A percentile compares a stretch with the other conserved stretches of the same genome.
phyloP scores from a whole-genome alignment of 2,329 filamentous ascomycete species.

The Diplocarpon rosae region DNA sequence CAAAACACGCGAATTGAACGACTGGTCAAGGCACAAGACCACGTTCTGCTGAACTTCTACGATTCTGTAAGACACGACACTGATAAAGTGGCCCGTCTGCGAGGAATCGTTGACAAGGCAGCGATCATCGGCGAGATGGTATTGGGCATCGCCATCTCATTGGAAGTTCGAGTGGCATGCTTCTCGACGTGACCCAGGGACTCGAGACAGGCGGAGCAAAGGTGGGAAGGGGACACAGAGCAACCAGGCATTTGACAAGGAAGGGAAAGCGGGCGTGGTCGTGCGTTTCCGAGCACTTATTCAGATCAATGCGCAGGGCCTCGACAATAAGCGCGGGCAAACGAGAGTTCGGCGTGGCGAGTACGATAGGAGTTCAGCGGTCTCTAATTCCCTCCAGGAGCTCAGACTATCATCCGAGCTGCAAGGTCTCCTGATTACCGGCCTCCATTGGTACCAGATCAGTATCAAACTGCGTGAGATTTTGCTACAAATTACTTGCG shows the following conservation, averaged over 20 bases:
- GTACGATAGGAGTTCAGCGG: conserved; percentile 5
- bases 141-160: conserved; percentile 5
- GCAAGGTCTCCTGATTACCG: too few relatives aligned
- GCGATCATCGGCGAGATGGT: conserved; percentile 6
- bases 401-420: conserved; percentile 2
- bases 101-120: conserved; percentile 1
- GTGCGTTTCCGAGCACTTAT: conserved; percentile 6
- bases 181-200: conserved; percentile 2
- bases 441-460: too few relatives aligned
- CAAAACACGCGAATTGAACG: conserved; percentile 5
- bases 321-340: background rate
- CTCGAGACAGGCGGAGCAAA: conserved; percentile 3
- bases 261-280: conserved; percentile 2
- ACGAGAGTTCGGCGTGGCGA: conserved; percentile 1
- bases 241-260: conserved; percentile 3
- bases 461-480: too few relatives aligned
- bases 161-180: conserved; percentile 8
- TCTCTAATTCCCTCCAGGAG: conserved; percentile 2
- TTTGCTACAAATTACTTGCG: too few relatives aligned
- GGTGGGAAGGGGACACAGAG: background rate
- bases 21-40: background rate
- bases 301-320: conserved; percentile 1
- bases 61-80: background rate
- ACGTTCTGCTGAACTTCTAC: conserved; percentile 2
- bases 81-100: conserved; percentile 2